Percentiles rank a stretch among this genome's conserved stretches.
These are phyloP conservation scores for Oidium heveae DNA, from an alignment of 2,329 filamentous ascomycete genomes.

Conservation along the genomic window DNA sequence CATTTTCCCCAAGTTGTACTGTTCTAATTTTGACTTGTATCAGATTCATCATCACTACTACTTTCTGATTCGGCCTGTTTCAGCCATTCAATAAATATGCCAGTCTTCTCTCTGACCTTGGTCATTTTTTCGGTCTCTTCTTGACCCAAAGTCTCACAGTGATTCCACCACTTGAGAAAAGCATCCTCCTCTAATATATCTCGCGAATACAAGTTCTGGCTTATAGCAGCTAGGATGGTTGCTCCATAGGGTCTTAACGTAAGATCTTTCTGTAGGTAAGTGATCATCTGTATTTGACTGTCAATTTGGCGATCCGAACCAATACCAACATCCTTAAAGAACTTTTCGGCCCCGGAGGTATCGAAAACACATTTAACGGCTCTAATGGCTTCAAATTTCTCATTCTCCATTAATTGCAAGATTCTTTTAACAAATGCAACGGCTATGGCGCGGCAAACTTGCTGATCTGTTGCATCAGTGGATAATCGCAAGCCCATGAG, in stretches of 20 bases:
- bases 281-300: slow-evolving; percentile 67
- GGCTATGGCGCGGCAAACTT: slow-evolving; percentile 69
- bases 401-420: slow-evolving; percentile 36
- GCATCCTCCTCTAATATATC: slow-evolving; percentile 80
- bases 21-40: slow-evolving; percentile 14
- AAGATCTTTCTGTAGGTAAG: slow-evolving; percentile 62
- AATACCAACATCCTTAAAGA: slow-evolving; percentile 33
- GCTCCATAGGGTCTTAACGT: slow-evolving; percentile 36
- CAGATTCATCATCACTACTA: slow-evolving; percentile 34
- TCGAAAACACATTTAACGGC: slow-evolving; percentile 37
- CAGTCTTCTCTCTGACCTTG: slow-evolving; percentile 45
- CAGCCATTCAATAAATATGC: slow-evolving; percentile 61
- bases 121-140: slow-evolving; percentile 41
- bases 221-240: slow-evolving; percentile 45
- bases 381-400: slow-evolving; percentile 31
- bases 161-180: slow-evolving; percentile 70
- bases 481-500: slow-evolving; percentile 82
- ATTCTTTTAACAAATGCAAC: slow-evolving; percentile 66
- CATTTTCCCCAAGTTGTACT: slow-evolving; percentile 19
- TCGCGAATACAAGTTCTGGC: slow-evolving; percentile 63
- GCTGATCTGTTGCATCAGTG: slow-evolving; percentile 69
- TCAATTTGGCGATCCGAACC: slow-evolving; percentile 35
- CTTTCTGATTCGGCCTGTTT: slow-evolving; percentile 49
- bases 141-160: slow-evolving; percentile 29
- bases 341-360: slow-evolving; percentile 26